phyloP scores from a whole-genome alignment of 305 asterid species.

The Plantago lanceolata region DNA sequence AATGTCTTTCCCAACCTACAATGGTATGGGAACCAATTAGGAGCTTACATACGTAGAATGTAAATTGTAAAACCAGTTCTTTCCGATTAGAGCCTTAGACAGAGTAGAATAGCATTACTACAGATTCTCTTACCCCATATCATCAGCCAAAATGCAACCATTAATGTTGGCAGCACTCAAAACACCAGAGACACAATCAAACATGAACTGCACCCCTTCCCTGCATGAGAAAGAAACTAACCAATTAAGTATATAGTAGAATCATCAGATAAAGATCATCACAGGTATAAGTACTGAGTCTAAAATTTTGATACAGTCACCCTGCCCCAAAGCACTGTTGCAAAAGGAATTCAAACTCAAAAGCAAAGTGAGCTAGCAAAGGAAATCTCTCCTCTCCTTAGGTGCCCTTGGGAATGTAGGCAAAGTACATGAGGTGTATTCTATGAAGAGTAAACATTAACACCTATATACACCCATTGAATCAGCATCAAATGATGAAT shows the following conservation, averaged over 20 bases:
- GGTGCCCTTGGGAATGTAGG: neutral
- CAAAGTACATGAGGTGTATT: constrained; percentile 13
- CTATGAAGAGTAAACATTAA: constrained; percentile 22
- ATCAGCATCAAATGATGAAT: constrained; percentile 15
- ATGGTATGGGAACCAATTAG: constrained; percentile 20
- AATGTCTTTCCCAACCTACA: constrained; percentile 87
- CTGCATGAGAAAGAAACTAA: constrained; percentile 52
- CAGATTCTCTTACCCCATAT: constrained; percentile 79
- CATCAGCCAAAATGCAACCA: constrained; percentile 99
- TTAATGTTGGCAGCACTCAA: constrained; percentile 60
- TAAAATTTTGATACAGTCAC: constrained; percentile 12
- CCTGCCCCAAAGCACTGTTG: neutral
- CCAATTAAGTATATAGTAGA: constrained; percentile 20
- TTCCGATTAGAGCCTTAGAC: neutral
- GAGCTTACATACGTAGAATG: constrained; percentile 10
- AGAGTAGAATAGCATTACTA: constrained; percentile 11
- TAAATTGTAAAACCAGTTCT: neutral
- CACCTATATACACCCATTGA: neutral
- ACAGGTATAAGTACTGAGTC: constrained; percentile 8
- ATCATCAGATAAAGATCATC: constrained; percentile 9
- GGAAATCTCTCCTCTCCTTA: neutral
- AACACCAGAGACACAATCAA: constrained; percentile 86
- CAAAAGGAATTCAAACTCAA: neutral
- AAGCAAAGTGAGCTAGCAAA: neutral
- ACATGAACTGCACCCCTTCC: constrained; percentile 99